phyloP scores from a whole-genome alignment of 208 protist species.

The Trypanosoma vivax region DNA sequence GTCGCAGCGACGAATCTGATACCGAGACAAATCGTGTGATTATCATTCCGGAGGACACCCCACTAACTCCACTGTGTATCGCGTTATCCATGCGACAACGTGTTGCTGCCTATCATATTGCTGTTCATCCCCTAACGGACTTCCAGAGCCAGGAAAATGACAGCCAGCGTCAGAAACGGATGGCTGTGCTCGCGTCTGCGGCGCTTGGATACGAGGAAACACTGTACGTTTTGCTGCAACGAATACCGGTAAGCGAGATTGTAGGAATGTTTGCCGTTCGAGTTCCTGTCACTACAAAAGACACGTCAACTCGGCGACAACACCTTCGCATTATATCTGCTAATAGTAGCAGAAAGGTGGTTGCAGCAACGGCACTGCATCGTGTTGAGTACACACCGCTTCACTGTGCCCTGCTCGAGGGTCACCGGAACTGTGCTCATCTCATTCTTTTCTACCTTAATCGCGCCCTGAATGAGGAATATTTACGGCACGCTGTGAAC shows the following conservation, averaged over 20 bases:
- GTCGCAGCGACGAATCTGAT: slow-evolving; percentile 40
- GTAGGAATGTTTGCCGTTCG: slow-evolving; percentile 47
- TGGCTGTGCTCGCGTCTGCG: slow-evolving; percentile 49
- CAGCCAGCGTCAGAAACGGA: slow-evolving; percentile 33
- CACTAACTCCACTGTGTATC: slow-evolving; percentile 51
- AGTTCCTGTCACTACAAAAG: neutral
- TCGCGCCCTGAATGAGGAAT: slow-evolving; percentile 6
- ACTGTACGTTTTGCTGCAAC: slow-evolving; percentile 63
- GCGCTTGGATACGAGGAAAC: slow-evolving; percentile 65
- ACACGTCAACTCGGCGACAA: neutral
- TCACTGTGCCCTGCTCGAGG: slow-evolving; percentile 59
- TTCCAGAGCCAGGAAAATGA: slow-evolving; percentile 26
- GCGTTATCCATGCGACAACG: slow-evolving; percentile 47
- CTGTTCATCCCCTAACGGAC: slow-evolving; percentile 46
- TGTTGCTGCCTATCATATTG: slow-evolving; percentile 55
- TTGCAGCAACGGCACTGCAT: slow-evolving; percentile 15
- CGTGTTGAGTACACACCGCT: slow-evolving; percentile 56
- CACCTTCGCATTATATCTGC: neutral
- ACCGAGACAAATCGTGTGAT: slow-evolving; percentile 13
- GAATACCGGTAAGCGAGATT: slow-evolving; percentile 52
- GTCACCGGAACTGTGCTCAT: slow-evolving; percentile 28
- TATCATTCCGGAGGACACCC: slow-evolving; percentile 48
- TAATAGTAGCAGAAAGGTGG: neutral
- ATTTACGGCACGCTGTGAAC: slow-evolving; percentile 41
- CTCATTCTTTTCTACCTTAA: slow-evolving; percentile 20